Evolutionary conservation across 108 stramenopile genomes (phyloP), one percentile per base, ranked within the genome.

Genomic region (Conticribra guillardii): DNA sequence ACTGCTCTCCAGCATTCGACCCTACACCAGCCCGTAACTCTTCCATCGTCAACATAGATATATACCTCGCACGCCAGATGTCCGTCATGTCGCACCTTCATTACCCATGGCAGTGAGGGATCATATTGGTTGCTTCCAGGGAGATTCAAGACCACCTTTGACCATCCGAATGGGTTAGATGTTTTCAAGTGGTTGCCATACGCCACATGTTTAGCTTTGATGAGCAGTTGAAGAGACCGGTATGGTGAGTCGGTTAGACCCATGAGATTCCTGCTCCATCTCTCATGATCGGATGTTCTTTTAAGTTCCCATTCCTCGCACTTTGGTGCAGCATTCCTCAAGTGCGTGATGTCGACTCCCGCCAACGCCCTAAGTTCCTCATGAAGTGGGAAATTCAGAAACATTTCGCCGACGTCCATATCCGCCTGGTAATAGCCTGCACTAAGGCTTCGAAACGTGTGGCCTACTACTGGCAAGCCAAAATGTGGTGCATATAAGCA

Each of bases 391-490:
- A 74, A 79, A 33, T 85, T 85, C 14, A 68, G 48, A 56, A 85
- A 85, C 74, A 79, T 71, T 46, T 85, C 81, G 0, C 77, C 84
- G 11, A 74, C 53, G 53, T 85, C 76, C 32, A 64, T 60, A 53
- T 85, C 76, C 0, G 56, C 79, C 29, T 66, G 53, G 47, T 64
- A 67, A 22, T 73, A 73, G 0, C 65, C 60, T 52, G 64, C 27
- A 0, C 58, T 22, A 3, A 73, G 16, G 19, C 59, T 62, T 22
- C 60, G 0, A 1, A 71, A 23, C 0, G 44, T 33, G 2, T 71
- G 23, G 14, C 7, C 14, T 5, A 71, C 32, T 0, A 58, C 74
- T 0, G 81, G 85, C 3, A 85, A 37, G 0, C 47, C 67, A 51
- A 85, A 85, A 2, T 58, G 48, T 48, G 85, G 81, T 0, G 78